Base-by-base conservation (phyloP, 495 filamentous ascomycete genomes). In the Neurospora sp. region DNA sequence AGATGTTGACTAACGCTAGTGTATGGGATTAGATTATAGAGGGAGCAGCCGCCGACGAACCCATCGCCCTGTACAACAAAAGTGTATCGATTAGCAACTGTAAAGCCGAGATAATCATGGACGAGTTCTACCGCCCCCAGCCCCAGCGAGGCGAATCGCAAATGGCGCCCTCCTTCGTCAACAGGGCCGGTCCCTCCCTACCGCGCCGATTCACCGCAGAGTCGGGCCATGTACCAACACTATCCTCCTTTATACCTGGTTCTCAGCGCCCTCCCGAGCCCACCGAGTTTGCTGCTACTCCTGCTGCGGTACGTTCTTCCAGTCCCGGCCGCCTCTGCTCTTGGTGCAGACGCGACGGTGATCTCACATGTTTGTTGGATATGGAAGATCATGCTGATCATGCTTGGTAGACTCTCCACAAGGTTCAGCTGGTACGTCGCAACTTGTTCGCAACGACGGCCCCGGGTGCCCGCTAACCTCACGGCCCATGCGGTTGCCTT, bases 161-260 rank as follows among this genome's bases (percentile, higher is more conserved):
- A 72, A 92, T 92, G 79, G 88, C 88, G 72, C 89, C 89, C 46
- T 62, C 77, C 70, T 90, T 93, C 82, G 90, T 87, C 72, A 89
- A 88, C 78, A 89, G 89, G 77, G 87, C 86, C 77, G 88, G 89
- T 80, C 86, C 86, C 77, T 83, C 85, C 74, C 88, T 89, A 76
- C 93, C 94, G 82, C 92, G 96, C 81, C 91, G 96, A 74, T 98
- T 98, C 85, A 99, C 96, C 72, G 96, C 94, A 38, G 93, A 96
- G 78, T 92, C 93, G 72, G 93, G 93, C 78, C 92, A 92, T 83
- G 86, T 96, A 82, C 92, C 93, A 75, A 93, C 91, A 77, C 87
- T 95, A 85, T 91, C 88, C 70, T 90, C 92, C 73, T 87, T 96
- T 81, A 90, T 83, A 49, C 80, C 83, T 41, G 74, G 42, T 23